Base-by-base conservation (phyloP, 2,329 filamentous ascomycete species). In the Pseudocercospora ulei region DNA sequence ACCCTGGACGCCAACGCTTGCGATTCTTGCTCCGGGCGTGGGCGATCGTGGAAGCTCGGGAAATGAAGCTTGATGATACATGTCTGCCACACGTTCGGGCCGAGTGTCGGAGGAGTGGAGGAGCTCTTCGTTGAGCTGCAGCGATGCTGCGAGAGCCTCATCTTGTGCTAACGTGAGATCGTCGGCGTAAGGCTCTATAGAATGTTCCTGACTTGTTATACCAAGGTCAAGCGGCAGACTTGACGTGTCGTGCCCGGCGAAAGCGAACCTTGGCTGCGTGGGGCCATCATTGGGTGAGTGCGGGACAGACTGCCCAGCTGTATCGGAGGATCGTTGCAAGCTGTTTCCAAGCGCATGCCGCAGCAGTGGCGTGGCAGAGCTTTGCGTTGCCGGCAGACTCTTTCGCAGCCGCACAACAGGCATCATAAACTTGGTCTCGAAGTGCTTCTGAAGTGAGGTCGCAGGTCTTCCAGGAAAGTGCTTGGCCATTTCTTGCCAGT, bases 401-500 rank as follows among this genome's bases (percentile, higher is more conserved):
- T 36, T 26, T 24, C 41, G 31, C 2, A 17, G 7, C 3, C 16
- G 16, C 12, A 16, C 3, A 5, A 17, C 14, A 8, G 13, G 16
- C 7, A 3, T 17, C n/a, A 16, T 30, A 7, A 18, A 16, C 19
- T 12, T 25, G 17, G 16, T 18, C 11, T 11, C 18, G 6, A 33
- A 44, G 18, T 44, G 38, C 24, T 44, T 29, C 20, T 41, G 29
- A 11, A 43, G n/a, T 6, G 46, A 41, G 7, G 7, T n/a, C 7
- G 28, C 7, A 11, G 38, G 36, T n/a, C 41, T 33, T n/a, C 29
- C 33, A 22, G 29, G 33, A n/a, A 38, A 23, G 23, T 36, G 33
- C 9, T 27, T 13, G 7, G 54, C 56, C 5, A 65, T 60, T 1
- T 59, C 44, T 2, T 43, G 30, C 59, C 60, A 65, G 4, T 39